phyloP scores from a whole-genome alignment of 2,329 filamentous ascomycete species.

The Mollisia scopiformis region DNA sequence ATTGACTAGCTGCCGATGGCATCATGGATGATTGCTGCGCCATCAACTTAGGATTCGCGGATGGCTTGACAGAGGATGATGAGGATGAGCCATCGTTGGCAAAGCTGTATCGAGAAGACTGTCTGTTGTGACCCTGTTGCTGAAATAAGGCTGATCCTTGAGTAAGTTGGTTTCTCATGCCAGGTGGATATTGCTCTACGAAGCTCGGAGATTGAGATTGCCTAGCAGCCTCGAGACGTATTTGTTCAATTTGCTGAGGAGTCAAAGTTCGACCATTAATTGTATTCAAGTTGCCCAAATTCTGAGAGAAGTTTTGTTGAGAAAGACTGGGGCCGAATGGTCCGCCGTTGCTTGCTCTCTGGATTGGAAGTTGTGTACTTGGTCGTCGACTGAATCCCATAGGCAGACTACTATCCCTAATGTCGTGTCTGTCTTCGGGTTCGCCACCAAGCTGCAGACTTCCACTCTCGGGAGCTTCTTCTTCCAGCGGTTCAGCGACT shows the following conservation, averaged over 20 bases:
- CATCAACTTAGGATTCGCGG: slow-evolving; percentile 80
- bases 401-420: slow-evolving; percentile 44
- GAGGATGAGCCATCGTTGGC: slow-evolving; percentile 72
- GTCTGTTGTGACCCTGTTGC: slow-evolving; percentile 73
- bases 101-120: slow-evolving; percentile 87
- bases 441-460: slow-evolving; percentile 91
- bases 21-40: slow-evolving; percentile 89
- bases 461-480: slow-evolving; percentile 78
- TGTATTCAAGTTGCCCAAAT: slow-evolving; percentile 56
- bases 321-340: slow-evolving; percentile 57
- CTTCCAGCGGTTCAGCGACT: slow-evolving; percentile 52
- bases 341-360: slow-evolving; percentile 58
- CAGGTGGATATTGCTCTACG: slow-evolving; percentile 61
- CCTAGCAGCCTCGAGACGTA: slow-evolving; percentile 58
- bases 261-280: slow-evolving; percentile 75
- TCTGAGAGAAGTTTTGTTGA: slow-evolving; percentile 52
- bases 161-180: slow-evolving; percentile 49
- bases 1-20: slow-evolving; percentile 67
- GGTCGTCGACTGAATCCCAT: slow-evolving; percentile 59
- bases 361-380: slow-evolving; percentile 77
- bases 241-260: slow-evolving; percentile 75
- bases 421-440: slow-evolving; percentile 76
- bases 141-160: slow-evolving; percentile 56
- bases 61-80: slow-evolving; percentile 68
- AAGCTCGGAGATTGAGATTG: slow-evolving; percentile 45